Base-by-base conservation (phyloP, 2,329 filamentous ascomycete species). In the Zalaria obscura region DNA sequence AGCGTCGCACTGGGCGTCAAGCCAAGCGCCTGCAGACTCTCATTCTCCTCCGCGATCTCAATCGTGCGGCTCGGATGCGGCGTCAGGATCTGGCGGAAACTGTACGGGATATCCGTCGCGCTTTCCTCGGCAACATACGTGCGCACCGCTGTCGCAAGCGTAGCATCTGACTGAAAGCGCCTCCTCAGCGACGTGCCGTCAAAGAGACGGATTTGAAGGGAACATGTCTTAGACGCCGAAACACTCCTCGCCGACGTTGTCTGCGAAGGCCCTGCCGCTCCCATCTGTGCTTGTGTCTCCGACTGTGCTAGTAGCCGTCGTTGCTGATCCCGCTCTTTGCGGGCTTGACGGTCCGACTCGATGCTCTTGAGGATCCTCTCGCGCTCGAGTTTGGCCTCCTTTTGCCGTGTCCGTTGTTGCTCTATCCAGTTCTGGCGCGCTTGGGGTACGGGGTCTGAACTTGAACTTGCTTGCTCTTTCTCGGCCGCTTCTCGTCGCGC, bases 51-150 rank as follows among this genome's bases (percentile, higher is more conserved):
- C 0, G 74, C 70, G 4, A 79, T 73, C 29, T 81, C 79, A 44
- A 96, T 78, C 6, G 73, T 76, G 47, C 75, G 76, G 56, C 80
- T 91, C 2, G 86, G 84, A 18, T 77, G 64, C 0, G 88, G 88
- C 0, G 83, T 79, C 2, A 93, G 69, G 31, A 95, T 78, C 38
- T 93, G 76, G 55, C 87, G 86, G 63, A 96, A 88, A 8, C 73
- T 81, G 59, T 87, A 96, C 0, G 86, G 83, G 3, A 50, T 40
- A 27, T 54, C 50, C 3, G 48, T 49, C 3, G 8, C 68, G 54
- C 51, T 7, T 59, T 65, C 47, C 43, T 71, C 65, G 41, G 89
- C 83, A 5, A 96, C 72, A 83, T 86, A 95, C 5, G 68, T 62
- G 5, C 89, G 74, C 1, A 96, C 78, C 35, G 84, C 74, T 5